Evolutionary conservation across 768 basidiomycete species (phyloP).

Genomic region (Clitopilus passeckerianus): DNA sequence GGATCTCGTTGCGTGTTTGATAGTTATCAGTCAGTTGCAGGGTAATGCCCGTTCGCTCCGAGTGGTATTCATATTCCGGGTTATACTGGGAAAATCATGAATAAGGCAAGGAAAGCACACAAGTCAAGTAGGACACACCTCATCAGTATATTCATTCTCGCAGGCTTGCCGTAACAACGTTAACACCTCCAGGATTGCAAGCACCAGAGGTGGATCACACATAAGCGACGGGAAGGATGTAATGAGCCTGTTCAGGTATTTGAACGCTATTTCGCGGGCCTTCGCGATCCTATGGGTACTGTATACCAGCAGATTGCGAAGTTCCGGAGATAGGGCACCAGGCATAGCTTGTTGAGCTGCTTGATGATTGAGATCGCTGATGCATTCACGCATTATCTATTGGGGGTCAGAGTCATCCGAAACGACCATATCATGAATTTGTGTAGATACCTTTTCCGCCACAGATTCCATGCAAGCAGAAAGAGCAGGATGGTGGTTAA

Average conservation of each 20-base stretch:
- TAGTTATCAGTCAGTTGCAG: slow-evolving; percentile 86
- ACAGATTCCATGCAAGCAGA: slow-evolving; percentile 80
- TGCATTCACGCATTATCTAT: slow-evolving; percentile 79
- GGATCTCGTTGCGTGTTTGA: slow-evolving; percentile 77
- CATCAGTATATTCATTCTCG: slow-evolving; percentile 88
- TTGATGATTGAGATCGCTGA: slow-evolving; percentile 64
- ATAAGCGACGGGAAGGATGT: slow-evolving; percentile 92
- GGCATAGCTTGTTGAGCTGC: slow-evolving; percentile 81
- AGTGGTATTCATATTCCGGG: slow-evolving; percentile 77
- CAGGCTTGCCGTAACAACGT: slow-evolving; percentile 84
- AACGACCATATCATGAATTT: no score
- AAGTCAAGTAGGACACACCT: slow-evolving; percentile 43
- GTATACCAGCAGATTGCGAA: slow-evolving; percentile 67
- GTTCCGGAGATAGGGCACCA: slow-evolving; percentile 59
- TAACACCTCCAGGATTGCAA: slow-evolving; percentile 85
- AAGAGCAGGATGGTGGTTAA: slow-evolving; percentile 68
- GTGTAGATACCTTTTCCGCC: slow-evolving; percentile 66
- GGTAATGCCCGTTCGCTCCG: slow-evolving; percentile 68
- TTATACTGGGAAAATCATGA: slow-evolving; percentile 61
- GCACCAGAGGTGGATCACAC: slow-evolving; percentile 86
- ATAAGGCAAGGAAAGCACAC: background rate
- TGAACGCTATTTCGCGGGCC: slow-evolving; percentile 76
- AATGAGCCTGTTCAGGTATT: slow-evolving; percentile 81
- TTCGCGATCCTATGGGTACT: slow-evolving; percentile 82
- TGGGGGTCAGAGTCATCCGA: no score